These are phyloP conservation scores for Echites panduratus DNA, from an alignment of 257 asterid species.

Conservation along the genomic window DNA sequence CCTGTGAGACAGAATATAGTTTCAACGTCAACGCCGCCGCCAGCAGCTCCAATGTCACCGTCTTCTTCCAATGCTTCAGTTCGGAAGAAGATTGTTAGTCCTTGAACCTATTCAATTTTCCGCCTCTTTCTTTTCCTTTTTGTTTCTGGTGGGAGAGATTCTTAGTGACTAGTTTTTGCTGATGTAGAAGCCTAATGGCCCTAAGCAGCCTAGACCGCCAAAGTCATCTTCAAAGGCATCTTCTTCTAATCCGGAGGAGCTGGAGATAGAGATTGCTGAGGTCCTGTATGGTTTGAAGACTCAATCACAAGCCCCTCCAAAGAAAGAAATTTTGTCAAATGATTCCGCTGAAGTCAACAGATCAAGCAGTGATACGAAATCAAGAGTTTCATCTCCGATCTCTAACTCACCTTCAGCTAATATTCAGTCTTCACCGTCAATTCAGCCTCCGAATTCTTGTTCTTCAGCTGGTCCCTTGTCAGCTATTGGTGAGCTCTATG, in stretches of 20 bases:
- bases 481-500: constrained; percentile 56
- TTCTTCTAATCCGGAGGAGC: constrained; percentile 75
- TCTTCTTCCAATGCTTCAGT: constrained; percentile 66
- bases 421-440: constrained; percentile 25
- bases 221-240: constrained; percentile 57
- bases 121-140: background rate
- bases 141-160: background rate
- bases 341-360: constrained; percentile 64
- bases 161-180: constrained; percentile 10
- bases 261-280: constrained; percentile 95
- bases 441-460: constrained; percentile 32
- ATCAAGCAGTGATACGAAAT: constrained; percentile 46
- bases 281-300: constrained; percentile 80
- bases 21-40: constrained; percentile 36
- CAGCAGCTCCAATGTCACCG: constrained; percentile 70
- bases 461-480: constrained; percentile 41
- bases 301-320: constrained; percentile 66
- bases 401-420: constrained; percentile 42
- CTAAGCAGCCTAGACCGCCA: constrained; percentile 71
- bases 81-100: constrained; percentile 76
- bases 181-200: constrained; percentile 56
- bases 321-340: constrained; percentile 39
- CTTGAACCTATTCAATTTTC: background rate
- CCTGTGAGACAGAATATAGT: constrained; percentile 51
- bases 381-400: constrained; percentile 60